Evolutionary conservation across 1,139 yeast species (phyloP).

Genomic region (Debaryomyces subglobosus): DNA sequence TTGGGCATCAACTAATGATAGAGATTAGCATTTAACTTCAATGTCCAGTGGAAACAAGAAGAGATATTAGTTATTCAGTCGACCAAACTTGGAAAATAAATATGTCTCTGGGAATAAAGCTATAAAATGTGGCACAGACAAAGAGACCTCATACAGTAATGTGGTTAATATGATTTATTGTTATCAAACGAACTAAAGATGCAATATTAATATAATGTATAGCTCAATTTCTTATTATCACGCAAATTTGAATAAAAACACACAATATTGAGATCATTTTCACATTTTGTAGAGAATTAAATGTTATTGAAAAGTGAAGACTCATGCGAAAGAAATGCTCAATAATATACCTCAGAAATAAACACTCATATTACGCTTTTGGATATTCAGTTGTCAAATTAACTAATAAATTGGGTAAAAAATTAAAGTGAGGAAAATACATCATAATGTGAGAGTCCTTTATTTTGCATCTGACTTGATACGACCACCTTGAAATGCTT

Average conservation of each 20-base stretch:
- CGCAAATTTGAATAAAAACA: background rate
- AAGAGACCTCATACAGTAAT: background rate
- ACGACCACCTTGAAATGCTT: too few relatives aligned
- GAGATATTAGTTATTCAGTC: background rate
- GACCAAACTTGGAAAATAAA: background rate
- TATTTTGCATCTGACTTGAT: too few relatives aligned
- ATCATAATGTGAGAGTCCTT: too few relatives aligned
- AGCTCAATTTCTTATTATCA: background rate
- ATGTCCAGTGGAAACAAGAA: background rate
- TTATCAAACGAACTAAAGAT: background rate
- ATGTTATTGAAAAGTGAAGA: too few relatives aligned
- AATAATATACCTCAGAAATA: too few relatives aligned
- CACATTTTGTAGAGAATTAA: too few relatives aligned
- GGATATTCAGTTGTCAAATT: too few relatives aligned
- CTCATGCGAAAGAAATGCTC: too few relatives aligned
- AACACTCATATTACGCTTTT: too few relatives aligned
- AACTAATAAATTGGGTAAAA: too few relatives aligned
- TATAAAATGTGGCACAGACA: background rate
- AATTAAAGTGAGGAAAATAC: too few relatives aligned
- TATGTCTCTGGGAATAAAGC: background rate
- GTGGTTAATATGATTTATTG: background rate
- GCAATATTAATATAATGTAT: background rate
- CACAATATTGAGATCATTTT: too few relatives aligned
- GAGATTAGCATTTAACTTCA: background rate
- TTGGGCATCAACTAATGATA: background rate